phyloP scores from a whole-genome alignment of 2,329 filamentous ascomycete species.

The Chaetomium olivaceum region DNA sequence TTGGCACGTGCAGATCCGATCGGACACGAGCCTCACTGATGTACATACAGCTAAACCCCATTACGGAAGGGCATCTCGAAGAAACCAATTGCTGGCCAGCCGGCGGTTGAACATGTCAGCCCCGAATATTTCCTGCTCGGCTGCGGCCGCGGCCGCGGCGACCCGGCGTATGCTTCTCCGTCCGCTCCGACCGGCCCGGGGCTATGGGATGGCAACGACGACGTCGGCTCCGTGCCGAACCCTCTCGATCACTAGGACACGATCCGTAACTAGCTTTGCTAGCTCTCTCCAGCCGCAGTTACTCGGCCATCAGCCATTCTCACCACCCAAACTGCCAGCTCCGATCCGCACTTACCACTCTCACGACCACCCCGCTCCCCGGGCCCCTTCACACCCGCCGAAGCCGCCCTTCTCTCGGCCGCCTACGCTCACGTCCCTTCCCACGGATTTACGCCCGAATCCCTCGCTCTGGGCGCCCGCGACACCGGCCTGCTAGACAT shows the following conservation, averaged over 20 bases:
- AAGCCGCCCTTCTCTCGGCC: constrained; percentile 77
- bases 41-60: background rate
- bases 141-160: constrained; percentile 14
- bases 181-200: constrained; percentile 3
- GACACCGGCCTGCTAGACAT: constrained; percentile 87
- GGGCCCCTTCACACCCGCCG: constrained; percentile 64
- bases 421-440: constrained; percentile 75
- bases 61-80: background rate
- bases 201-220: background rate
- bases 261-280: constrained; percentile 1
- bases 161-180: constrained; percentile 19
- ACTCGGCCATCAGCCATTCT: constrained; percentile 1
- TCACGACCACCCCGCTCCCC: constrained; percentile 64
- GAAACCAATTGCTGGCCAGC: background rate
- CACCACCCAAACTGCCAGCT: background rate
- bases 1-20: constrained; percentile 8
- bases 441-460: constrained; percentile 75
- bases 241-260: background rate
- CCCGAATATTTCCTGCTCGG: constrained; percentile 5
- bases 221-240: background rate
- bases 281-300: background rate
- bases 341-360: constrained; percentile 63
- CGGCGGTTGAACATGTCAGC: constrained; percentile 6
- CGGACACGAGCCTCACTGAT: background rate
- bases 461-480: constrained; percentile 75